Conservation (phyloP, 1,284 basidiomycete genomes). For the Rhodotorula sp. region DNA sequence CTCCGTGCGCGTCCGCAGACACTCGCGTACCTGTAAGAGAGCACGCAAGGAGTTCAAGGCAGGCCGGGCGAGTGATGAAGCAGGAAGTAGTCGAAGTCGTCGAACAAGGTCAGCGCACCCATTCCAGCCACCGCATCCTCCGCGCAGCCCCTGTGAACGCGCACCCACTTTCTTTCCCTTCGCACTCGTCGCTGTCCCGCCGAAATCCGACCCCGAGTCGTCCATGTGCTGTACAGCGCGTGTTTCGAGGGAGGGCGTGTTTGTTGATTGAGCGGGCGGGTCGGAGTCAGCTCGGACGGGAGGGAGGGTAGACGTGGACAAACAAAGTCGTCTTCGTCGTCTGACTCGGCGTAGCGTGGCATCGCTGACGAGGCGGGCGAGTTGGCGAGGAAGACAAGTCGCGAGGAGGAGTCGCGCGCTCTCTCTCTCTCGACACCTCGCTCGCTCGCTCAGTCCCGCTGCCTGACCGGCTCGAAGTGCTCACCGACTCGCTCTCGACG, state of each 20-base stretch:
- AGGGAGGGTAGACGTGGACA: background rate
- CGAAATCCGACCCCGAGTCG: constrained; percentile 23
- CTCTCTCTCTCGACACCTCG: background rate
- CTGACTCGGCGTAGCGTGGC: constrained; percentile 18
- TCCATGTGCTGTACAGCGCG: background rate
- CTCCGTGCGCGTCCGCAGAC: too few relatives aligned
- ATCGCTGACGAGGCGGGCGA: background rate
- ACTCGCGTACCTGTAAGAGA: background rate
- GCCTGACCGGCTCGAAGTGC: too few relatives aligned
- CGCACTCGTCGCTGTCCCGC: constrained; percentile 1
- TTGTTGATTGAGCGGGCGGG: too few relatives aligned
- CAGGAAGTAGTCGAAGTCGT: background rate
- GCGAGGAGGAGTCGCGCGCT: background rate
- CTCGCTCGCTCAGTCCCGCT: too few relatives aligned
- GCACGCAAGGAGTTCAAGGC: background rate
- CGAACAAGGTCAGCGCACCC: too few relatives aligned
- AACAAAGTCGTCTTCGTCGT: constrained; percentile 29
- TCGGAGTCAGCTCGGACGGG: background rate
- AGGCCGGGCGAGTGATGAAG: background rate
- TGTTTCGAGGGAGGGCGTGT: background rate
- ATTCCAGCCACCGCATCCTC: too few relatives aligned
- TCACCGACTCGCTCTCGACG: too few relatives aligned
- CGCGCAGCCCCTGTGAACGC: too few relatives aligned
- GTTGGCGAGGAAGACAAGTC: background rate
- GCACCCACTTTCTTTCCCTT: constrained; percentile 20